phyloP scores from a whole-genome alignment of 768 basidiomycete genomes.

The Russula brevipes region DNA sequence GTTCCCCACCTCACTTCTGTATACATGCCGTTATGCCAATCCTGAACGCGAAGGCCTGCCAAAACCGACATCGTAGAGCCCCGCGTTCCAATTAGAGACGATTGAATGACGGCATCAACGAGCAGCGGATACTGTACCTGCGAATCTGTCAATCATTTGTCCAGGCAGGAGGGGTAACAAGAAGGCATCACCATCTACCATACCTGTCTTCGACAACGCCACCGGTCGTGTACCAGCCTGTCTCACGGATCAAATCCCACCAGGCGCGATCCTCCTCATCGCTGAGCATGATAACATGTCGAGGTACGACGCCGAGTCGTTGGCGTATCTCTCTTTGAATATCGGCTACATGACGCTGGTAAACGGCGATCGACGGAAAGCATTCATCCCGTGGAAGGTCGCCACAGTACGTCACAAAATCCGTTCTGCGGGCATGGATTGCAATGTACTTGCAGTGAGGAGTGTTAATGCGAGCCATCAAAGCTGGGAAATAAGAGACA shows the following conservation, averaged over 20 bases:
- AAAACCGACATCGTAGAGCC: slow-evolving; percentile 66
- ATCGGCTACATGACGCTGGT: slow-evolving; percentile 29
- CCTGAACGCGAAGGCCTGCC: slow-evolving; percentile 60
- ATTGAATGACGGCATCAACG: slow-evolving; percentile 69
- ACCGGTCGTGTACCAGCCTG: slow-evolving; percentile 37
- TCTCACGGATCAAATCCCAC: slow-evolving; percentile 35
- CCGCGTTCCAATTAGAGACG: slow-evolving; percentile 65
- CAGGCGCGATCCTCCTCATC: slow-evolving; percentile 40
- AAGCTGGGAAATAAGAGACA: background rate
- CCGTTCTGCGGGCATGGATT: slow-evolving; percentile 19
- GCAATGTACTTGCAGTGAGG: slow-evolving; percentile 19
- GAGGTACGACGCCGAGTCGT: slow-evolving; percentile 31
- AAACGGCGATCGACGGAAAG: slow-evolving; percentile 36
- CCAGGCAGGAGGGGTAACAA: background rate
- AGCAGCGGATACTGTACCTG: slow-evolving; percentile 58
- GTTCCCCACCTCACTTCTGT: slow-evolving; percentile 56
- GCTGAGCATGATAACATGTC: slow-evolving; percentile 39
- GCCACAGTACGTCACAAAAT: slow-evolving; percentile 32
- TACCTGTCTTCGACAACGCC: slow-evolving; percentile 32
- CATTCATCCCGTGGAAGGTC: slow-evolving; percentile 33
- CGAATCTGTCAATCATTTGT: background rate
- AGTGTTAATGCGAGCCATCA: background rate
- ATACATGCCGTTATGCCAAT: slow-evolving; percentile 56
- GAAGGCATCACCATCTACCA: slow-evolving; percentile 33
- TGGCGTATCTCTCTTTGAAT: slow-evolving; percentile 35